phyloP scores from a whole-genome alignment of 139 green algal genomes.

The Astrephomene gubernaculifera region DNA sequence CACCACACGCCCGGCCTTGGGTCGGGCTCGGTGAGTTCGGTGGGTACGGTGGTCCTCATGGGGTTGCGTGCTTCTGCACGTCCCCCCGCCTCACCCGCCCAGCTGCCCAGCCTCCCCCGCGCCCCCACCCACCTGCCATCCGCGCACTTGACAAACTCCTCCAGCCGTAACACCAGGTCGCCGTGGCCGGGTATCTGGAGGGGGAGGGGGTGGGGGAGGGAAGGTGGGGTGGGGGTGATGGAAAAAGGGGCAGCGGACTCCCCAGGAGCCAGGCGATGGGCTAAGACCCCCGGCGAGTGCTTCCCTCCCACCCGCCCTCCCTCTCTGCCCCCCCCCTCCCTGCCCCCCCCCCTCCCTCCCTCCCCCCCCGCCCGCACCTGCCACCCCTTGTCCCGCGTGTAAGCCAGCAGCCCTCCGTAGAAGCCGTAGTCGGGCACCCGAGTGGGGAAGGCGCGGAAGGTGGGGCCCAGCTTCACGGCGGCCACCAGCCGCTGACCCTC shows the following conservation, averaged over 20 bases:
- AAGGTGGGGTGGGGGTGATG: no score
- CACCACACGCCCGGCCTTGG: no score
- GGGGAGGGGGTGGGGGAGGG: no score
- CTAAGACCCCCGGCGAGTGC: no score
- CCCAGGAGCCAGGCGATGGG: no score
- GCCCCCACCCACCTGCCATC: constrained; percentile 54
- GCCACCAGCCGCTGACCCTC: constrained; percentile 43
- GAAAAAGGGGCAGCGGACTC: no score
- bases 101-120: neutral
- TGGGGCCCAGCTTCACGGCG: constrained; percentile 55
- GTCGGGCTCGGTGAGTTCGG: no score
- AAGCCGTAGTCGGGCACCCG: constrained; percentile 65
- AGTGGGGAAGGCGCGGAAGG: constrained; percentile 55
- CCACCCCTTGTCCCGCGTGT: constrained; percentile 45
- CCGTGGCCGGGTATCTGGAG: constrained; percentile 46
- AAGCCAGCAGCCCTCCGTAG: constrained; percentile 54
- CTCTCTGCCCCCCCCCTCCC: no score
- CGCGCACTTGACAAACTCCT: constrained; percentile 66
- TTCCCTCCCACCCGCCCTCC: no score
- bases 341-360: no score
- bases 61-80: neutral
- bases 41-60: no score
- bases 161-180: constrained; percentile 58
- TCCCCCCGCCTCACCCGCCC: neutral
- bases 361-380: no score